These are phyloP conservation scores for Coniochaeta sp. DNA, from an alignment of 2,329 filamentous ascomycete species.

Conservation along the genomic window DNA sequence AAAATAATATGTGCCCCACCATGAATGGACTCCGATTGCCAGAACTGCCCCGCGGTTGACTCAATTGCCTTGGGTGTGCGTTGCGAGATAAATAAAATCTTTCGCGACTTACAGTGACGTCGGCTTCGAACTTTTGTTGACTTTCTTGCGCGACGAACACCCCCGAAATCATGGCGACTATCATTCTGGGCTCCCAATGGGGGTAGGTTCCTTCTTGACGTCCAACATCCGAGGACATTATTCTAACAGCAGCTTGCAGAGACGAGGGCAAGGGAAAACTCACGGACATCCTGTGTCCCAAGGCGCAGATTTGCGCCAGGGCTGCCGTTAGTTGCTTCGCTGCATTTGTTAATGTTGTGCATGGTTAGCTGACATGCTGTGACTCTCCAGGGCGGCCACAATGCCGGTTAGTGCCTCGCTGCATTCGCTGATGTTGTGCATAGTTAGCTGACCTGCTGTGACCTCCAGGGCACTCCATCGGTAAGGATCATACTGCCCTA, in stretches of 20 bases:
- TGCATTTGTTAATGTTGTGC: neutral
- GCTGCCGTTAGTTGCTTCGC: slow-evolving; percentile 30
- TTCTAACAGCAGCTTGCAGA: slow-evolving; percentile 9
- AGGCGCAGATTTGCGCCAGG: slow-evolving; percentile 48
- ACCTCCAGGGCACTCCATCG: no score
- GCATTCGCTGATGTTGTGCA: no score
- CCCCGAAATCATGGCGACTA: slow-evolving; percentile 37
- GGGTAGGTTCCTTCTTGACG: slow-evolving; percentile 40
- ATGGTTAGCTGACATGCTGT: neutral
- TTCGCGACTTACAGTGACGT: neutral
- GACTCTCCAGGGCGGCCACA: slow-evolving; percentile 46
- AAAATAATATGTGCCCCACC: neutral
- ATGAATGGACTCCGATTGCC: no score
- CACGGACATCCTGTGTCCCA: slow-evolving; percentile 46
- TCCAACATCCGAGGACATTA: neutral
- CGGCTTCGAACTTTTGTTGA: neutral
- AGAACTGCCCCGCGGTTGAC: neutral
- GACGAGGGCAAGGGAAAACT: slow-evolving; percentile 40
- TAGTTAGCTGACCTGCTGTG: no score
- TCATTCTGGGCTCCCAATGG: slow-evolving; percentile 54
- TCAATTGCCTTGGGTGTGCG: neutral
- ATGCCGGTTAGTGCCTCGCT: no score
- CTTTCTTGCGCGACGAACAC: neutral
- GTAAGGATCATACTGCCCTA: slow-evolving; percentile 10
- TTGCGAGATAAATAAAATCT: neutral